Evolutionary conservation across 139 green algal species (phyloP), one percentile per base, ranked within the genome.

Genomic region (Spirogloea muscicola): DNA sequence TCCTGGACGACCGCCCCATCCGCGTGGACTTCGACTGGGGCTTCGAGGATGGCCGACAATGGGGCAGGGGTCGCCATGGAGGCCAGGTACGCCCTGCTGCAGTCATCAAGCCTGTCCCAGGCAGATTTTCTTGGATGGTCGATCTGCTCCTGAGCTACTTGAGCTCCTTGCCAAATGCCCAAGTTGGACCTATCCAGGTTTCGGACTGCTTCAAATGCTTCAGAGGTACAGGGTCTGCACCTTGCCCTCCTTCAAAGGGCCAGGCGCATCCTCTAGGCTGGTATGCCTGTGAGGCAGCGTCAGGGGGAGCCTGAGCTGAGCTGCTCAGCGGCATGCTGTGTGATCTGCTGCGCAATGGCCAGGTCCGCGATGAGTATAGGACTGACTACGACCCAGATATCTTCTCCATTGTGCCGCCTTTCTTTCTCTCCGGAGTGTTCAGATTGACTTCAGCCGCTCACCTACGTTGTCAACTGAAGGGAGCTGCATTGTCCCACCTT

Each of bases 11-110:
- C 63, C 83, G 93, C 1, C 81, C 87, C 34, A 93, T 99, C 33
- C 86, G 95, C 3, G 91, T 93, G 3, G 95, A 99, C 80, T 91
- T 96, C 64, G 95, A 99, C 84, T 98, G 94, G 91, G 95, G 95
- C 60, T 98, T 96, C 84, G 43, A 88, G 34, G 95, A 99, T 41
- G 93, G 91, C 0, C 73, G 95, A 34, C 94, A 98, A 82, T 99
- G 88, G 86, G 95, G 95, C 1, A 82, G 94, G 0, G 95, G 95
- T 0, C 83, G 82, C 1, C 89, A 70, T 57, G 95, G 94, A 1
- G 94, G 94, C 0, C 93, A 98, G 87, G 78, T 87, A 25, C 6
- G 49, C 7, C 4, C 36, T 7, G n/a, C n/a, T n/a, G n/a, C n/a
- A n/a, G n/a, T n/a, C 46, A 21, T 21, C 21, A 55, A 55, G 21